Evolutionary conservation across 2,329 filamentous ascomycete genomes (phyloP).

Genomic region (Raffaelea ambrosiae): DNA sequence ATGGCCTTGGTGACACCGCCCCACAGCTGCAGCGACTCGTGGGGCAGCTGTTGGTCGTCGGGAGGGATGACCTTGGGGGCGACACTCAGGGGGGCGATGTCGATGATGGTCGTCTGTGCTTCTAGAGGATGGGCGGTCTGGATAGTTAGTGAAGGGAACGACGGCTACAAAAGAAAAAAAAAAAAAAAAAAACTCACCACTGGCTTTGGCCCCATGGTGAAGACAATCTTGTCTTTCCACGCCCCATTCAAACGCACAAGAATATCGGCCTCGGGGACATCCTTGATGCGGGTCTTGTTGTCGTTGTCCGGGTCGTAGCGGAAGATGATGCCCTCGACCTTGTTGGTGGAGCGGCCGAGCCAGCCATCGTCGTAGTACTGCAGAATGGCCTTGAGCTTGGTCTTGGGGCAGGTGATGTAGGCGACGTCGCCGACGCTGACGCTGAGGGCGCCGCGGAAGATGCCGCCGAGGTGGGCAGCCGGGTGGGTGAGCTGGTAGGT

Average conservation of each 20-base stretch:
- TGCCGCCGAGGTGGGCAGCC: slow-evolving; percentile 80
- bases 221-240: slow-evolving; percentile 68
- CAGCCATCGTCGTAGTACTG: slow-evolving; percentile 93
- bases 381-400: slow-evolving; percentile 82
- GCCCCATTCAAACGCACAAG: slow-evolving; percentile 74
- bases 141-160: neutral
- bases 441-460: slow-evolving; percentile 78
- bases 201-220: slow-evolving; percentile 51
- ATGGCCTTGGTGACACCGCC: slow-evolving; percentile 81
- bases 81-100: slow-evolving; percentile 75
- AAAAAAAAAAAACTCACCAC: slow-evolving; percentile 41
- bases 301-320: slow-evolving; percentile 84
- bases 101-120: slow-evolving; percentile 69
- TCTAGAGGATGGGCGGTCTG: slow-evolving; percentile 41
- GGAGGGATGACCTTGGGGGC: slow-evolving; percentile 74
- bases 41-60: slow-evolving; percentile 66
- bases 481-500: slow-evolving; percentile 94
- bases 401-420: slow-evolving; percentile 83
- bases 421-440: slow-evolving; percentile 86
- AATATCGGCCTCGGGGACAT: slow-evolving; percentile 78
- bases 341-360: slow-evolving; percentile 86
- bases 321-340: slow-evolving; percentile 85
- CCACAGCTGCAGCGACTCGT: slow-evolving; percentile 89
- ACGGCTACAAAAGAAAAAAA: neutral
- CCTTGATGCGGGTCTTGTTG: slow-evolving; percentile 67